phyloP scores from a whole-genome alignment of 176 grass and related monocot genomes.

The Ampelocalamus luodianensis region DNA sequence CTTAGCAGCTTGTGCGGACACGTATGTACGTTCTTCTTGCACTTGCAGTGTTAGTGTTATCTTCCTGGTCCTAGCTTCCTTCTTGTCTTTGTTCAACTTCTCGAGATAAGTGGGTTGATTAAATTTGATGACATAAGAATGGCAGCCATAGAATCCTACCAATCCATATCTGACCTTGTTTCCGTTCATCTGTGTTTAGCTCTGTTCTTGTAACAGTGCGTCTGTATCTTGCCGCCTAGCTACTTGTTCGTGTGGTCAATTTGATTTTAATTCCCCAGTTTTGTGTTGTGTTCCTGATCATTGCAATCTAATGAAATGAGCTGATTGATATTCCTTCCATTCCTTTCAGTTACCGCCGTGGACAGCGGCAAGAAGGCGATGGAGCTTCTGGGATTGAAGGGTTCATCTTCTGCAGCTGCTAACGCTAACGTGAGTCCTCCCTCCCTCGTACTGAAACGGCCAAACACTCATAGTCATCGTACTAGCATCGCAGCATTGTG shows the following conservation, averaged over 20 bases:
- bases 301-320: too few relatives aligned
- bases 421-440: background rate
- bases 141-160: too few relatives aligned
- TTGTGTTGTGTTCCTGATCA: too few relatives aligned
- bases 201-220: background rate
- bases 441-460: background rate
- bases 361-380: conserved; percentile 91
- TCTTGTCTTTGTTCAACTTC: too few relatives aligned
- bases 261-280: background rate
- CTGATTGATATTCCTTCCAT: too few relatives aligned
- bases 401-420: background rate
- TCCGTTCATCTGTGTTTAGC: background rate
- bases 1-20: too few relatives aligned
- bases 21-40: too few relatives aligned
- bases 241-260: background rate
- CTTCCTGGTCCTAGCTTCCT: too few relatives aligned
- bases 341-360: conserved; percentile 71
- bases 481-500: background rate
- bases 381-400: conserved; percentile 66
- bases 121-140: too few relatives aligned
- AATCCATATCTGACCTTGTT: too few relatives aligned
- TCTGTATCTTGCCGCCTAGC: background rate
- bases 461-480: background rate
- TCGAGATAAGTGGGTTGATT: too few relatives aligned
- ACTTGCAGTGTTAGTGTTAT: too few relatives aligned